Conservation (phyloP, 2,329 filamentous ascomycete species). For the Orbilia brochopaga region DNA sequence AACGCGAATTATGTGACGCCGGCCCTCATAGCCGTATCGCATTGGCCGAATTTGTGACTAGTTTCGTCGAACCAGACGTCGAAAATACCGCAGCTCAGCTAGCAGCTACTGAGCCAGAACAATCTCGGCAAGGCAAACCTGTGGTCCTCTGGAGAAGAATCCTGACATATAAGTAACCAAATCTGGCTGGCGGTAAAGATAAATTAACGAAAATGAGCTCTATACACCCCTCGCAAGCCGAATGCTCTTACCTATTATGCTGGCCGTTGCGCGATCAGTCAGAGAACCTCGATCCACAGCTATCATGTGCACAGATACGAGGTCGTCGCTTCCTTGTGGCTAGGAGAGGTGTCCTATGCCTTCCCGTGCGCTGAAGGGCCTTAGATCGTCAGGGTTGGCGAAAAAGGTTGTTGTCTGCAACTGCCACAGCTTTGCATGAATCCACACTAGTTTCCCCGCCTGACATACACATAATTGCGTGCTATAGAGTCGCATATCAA, state of each 20-base stretch:
- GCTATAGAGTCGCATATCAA: conserved; percentile 3
- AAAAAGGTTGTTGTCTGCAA: background rate
- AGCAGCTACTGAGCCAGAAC: background rate
- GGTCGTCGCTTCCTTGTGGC: background rate
- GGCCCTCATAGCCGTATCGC: background rate
- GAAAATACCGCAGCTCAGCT: conserved; percentile 12
- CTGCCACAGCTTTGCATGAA: conserved; percentile 7
- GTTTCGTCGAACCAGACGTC: background rate
- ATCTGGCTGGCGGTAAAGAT: no score
- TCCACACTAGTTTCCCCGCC: background rate
- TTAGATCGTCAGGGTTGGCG: background rate
- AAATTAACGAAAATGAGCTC: no score
- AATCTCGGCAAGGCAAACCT: conserved; percentile 3
- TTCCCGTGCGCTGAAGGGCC: background rate
- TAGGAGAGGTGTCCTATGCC: background rate
- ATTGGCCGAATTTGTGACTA: background rate
- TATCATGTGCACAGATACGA: no score
- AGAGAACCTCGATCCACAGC: no score
- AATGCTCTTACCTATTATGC: no score
- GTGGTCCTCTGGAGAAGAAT: background rate
- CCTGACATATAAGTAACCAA: no score
- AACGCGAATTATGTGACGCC: conserved; percentile 3
- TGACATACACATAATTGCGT: conserved; percentile 3
- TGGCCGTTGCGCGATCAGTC: no score
- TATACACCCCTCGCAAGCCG: no score